Conservation (phyloP, 2,329 filamentous ascomycete genomes). For the Diaporthe amygdali region DNA sequence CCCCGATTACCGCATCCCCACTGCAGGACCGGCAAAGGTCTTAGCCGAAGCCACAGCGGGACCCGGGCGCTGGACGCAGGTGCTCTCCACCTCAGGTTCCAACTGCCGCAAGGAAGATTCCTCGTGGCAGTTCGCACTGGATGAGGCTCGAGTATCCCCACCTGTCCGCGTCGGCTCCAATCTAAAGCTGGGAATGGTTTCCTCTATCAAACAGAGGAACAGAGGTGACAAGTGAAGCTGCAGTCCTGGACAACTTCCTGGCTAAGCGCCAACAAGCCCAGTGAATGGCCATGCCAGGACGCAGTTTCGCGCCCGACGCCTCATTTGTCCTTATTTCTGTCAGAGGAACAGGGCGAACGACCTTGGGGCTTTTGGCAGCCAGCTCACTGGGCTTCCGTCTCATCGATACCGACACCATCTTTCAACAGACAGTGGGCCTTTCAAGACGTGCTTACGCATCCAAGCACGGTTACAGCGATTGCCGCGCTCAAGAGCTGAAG, state of each 20-base stretch:
- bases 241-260: not conserved
- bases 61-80: not conserved
- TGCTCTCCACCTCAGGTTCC: not conserved
- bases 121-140: not conserved
- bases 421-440: constrained; percentile 60
- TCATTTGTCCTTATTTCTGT: not conserved
- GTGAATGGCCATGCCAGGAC: not conserved
- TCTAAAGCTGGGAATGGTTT: not conserved
- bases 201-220: not conserved
- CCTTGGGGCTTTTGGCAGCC: constrained; percentile 1
- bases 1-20: not conserved
- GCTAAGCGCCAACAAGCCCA: too few relatives aligned
- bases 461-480: constrained; percentile 38
- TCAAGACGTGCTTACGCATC: constrained; percentile 59
- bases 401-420: constrained; percentile 64
- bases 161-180: not conserved
- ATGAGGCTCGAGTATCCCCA: not conserved
- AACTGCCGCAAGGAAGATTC: not conserved
- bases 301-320: not conserved
- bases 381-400: constrained; percentile 53
- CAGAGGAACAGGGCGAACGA: not conserved
- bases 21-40: not conserved
- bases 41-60: not conserved
- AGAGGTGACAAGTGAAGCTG: not conserved
- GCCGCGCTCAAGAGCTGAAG: not conserved